Conservation (phyloP, 2,329 filamentous ascomycete species). For the Myrmaecium sp. region DNA sequence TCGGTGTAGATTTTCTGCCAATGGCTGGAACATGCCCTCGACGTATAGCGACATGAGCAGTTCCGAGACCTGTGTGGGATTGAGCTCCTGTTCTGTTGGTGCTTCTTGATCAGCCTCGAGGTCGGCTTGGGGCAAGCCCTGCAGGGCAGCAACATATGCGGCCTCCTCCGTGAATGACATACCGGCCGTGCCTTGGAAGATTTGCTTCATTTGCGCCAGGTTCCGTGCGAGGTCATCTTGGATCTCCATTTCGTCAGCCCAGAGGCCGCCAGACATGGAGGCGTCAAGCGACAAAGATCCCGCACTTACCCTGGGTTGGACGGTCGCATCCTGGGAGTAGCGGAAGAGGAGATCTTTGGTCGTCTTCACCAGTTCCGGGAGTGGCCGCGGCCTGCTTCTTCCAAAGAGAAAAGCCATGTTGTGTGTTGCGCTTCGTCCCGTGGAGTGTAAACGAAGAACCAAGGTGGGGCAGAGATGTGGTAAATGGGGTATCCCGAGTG, state of each 20-base stretch:
- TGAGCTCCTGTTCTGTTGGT: too few relatives aligned
- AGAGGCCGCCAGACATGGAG: conserved; percentile 5
- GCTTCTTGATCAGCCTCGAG: conserved; percentile 1
- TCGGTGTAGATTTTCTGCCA: conserved; percentile 66
- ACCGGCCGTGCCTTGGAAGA: conserved; percentile 89
- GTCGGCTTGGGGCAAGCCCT: neutral
- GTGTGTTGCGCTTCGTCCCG: too few relatives aligned
- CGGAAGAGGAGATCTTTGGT: too few relatives aligned
- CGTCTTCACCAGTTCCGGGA: too few relatives aligned
- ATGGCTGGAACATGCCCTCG: conserved; percentile 72
- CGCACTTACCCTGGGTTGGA: too few relatives aligned
- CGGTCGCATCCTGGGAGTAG: conserved; percentile 7
- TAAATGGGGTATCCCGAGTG: too few relatives aligned
- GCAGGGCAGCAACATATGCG: neutral
- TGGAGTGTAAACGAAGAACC: too few relatives aligned
- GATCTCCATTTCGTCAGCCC: conserved; percentile 35
- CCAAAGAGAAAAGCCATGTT: too few relatives aligned
- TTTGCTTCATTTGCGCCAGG: conserved; percentile 77
- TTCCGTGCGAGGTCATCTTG: conserved; percentile 76
- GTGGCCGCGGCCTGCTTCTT: too few relatives aligned
- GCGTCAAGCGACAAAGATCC: too few relatives aligned
- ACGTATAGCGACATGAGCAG: conserved; percentile 72
- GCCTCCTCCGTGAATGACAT: too few relatives aligned
- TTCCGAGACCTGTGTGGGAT: conserved; percentile 73
- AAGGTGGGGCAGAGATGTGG: too few relatives aligned